Evolutionary conservation across 495 filamentous ascomycete species (phyloP).

Genomic region (Penicillium turbatum): DNA sequence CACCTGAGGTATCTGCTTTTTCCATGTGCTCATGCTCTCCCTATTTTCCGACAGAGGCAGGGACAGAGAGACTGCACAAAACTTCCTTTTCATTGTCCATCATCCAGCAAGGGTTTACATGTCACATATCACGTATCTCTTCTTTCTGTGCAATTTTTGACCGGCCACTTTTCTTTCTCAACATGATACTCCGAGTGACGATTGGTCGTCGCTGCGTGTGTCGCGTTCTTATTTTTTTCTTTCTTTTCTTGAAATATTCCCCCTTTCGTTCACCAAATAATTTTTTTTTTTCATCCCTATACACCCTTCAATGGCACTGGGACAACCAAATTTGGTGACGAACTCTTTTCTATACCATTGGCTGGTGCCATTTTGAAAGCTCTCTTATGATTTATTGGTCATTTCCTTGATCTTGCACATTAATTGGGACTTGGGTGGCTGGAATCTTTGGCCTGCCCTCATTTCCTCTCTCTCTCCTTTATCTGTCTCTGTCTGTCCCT

Average conservation of each 20-base stretch:
- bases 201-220: constrained; percentile 19
- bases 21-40: constrained; percentile 9
- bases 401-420: constrained; percentile 17
- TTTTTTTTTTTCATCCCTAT: constrained; percentile 18
- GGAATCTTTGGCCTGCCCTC: constrained; percentile 23
- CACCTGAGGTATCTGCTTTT: neutral
- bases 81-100: constrained; percentile 28
- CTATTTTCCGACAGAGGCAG: constrained; percentile 5
- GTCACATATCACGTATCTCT: constrained; percentile 28
- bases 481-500: constrained; percentile 9
- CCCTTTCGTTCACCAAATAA: constrained; percentile 27
- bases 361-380: constrained; percentile 14
- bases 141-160: constrained; percentile 30
- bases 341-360: constrained; percentile 11
- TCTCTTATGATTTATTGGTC: constrained; percentile 21
- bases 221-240: constrained; percentile 18
- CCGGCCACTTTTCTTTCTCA: constrained; percentile 23
- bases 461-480: constrained; percentile 18
- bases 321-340: constrained; percentile 25
- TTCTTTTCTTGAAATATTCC: constrained; percentile 28
- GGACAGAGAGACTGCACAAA: constrained; percentile 28
- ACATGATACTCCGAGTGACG: constrained; percentile 27
- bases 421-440: constrained; percentile 32
- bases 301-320: constrained; percentile 20
- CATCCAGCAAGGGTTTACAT: constrained; percentile 20